phyloP scores from a whole-genome alignment of 169 alveolate species.

The Plasmodium cynomolgi region DNA sequence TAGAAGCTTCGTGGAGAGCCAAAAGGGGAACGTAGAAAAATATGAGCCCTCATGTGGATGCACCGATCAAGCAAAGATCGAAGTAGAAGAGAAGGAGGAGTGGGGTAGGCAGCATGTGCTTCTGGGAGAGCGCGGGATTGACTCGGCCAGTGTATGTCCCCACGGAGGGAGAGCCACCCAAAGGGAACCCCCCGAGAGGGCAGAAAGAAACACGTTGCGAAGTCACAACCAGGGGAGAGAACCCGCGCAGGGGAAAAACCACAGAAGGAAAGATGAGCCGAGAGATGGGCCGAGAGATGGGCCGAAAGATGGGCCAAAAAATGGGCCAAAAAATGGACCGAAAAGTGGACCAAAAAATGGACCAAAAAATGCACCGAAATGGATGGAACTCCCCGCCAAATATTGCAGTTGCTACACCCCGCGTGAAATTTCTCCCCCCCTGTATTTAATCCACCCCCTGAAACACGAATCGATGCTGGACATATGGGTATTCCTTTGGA shows the following conservation, averaged over 20 bases:
- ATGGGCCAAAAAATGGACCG: not conserved
- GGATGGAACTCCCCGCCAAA: not conserved
- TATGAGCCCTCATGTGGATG: not conserved
- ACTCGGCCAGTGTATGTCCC: not conserved
- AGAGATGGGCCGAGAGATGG: too few species aligned
- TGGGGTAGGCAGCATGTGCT: not conserved
- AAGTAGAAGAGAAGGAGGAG: not conserved
- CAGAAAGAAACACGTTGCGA: not conserved
- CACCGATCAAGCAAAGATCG: not conserved
- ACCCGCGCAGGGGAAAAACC: not conserved
- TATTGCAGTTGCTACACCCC: not conserved
- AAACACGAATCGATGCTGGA: slow-evolving; percentile 11
- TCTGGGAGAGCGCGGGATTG: not conserved
- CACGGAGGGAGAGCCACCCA: not conserved
- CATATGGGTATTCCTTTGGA: slow-evolving; percentile 16
- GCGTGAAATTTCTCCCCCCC: not conserved
- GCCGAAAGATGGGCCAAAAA: too few species aligned
- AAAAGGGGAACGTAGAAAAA: not conserved
- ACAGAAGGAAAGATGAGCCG: too few species aligned
- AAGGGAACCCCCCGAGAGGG: not conserved
- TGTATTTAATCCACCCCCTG: slow-evolving; percentile 1
- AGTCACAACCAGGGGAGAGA: not conserved
- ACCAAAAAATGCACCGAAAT: not conserved
- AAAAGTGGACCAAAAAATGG: not conserved
- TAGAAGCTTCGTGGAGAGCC: not conserved